These are phyloP conservation scores for Hanseniaspora guilliermondii DNA, from an alignment of 805 yeast species.

Conservation along the genomic window DNA sequence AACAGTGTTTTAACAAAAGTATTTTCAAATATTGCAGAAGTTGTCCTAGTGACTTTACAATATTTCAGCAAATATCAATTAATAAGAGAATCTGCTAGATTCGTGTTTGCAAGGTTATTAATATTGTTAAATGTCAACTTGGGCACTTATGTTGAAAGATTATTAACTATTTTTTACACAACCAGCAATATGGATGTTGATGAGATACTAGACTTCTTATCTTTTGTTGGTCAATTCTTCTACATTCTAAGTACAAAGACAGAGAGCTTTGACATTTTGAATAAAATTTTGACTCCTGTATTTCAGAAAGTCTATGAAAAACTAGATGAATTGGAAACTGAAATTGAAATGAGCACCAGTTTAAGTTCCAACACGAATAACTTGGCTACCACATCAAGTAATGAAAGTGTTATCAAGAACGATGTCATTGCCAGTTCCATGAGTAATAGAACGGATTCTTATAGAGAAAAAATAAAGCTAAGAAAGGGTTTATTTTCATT, in stretches of 20 bases:
- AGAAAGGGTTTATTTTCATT: constrained; percentile 61
- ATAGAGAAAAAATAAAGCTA: constrained; percentile 50
- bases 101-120: constrained; percentile 75
- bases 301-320: constrained; percentile 47
- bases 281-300: constrained; percentile 64
- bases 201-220: constrained; percentile 69
- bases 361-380: constrained; percentile 19
- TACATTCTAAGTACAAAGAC: constrained; percentile 62
- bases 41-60: constrained; percentile 71
- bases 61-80: constrained; percentile 51
- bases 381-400: not conserved
- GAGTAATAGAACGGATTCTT: constrained; percentile 39
- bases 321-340: constrained; percentile 34
- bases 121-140: constrained; percentile 50
- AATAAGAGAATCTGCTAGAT: constrained; percentile 75
- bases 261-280: constrained; percentile 58
- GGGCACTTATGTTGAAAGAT: constrained; percentile 48
- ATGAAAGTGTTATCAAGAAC: not conserved
- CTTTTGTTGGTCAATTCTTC: constrained; percentile 77
- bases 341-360: constrained; percentile 19
- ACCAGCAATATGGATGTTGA: constrained; percentile 39
- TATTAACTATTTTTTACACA: constrained; percentile 53
- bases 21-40: constrained; percentile 63
- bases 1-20: constrained; percentile 31
- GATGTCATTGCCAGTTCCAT: not conserved